Percentiles rank a stretch among this genome's conserved stretches.
Evolutionary conservation across 1,284 basidiomycete genomes (phyloP).

Genomic region (Rhodotorula mucilaginosa): DNA sequence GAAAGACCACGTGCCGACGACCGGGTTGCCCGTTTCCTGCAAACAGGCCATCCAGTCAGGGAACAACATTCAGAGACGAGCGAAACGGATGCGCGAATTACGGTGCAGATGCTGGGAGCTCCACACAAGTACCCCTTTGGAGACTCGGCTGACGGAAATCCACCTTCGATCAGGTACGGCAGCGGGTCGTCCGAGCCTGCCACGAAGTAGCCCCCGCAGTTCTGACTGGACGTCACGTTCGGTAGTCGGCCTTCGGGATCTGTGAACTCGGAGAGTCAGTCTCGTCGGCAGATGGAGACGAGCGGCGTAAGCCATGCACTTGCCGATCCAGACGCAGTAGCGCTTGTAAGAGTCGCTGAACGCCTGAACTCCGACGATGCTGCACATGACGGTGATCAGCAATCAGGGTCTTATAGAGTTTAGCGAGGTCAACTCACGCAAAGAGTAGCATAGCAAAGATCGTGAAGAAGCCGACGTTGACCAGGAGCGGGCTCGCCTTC

Average conservation of each 20-base stretch:
- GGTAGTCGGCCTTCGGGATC: constrained; percentile 46
- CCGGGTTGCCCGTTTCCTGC: constrained; percentile 68
- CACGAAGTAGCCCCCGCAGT: constrained; percentile 77
- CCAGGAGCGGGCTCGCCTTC: constrained; percentile 78
- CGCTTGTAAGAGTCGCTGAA: constrained; percentile 80
- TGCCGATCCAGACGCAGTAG: constrained; percentile 51
- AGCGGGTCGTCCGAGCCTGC: constrained; percentile 54
- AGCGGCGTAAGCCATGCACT: constrained; percentile 12
- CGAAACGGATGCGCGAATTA: constrained; percentile 46
- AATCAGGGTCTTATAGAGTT: neutral
- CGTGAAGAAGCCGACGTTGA: constrained; percentile 86
- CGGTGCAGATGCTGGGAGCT: constrained; percentile 71
- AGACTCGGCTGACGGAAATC: constrained; percentile 39
- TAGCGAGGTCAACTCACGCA: constrained; percentile 55
- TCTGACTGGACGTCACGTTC: constrained; percentile 53
- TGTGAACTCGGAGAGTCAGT: constrained; percentile 4
- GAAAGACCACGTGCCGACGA: constrained; percentile 71
- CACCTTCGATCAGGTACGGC: constrained; percentile 54
- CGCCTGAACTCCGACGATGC: constrained; percentile 84
- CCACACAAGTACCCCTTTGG: constrained; percentile 79
- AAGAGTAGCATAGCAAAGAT: constrained; percentile 86
- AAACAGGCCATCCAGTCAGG: constrained; percentile 5
- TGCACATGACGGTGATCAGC: constrained; percentile 44
- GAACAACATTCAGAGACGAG: neutral
- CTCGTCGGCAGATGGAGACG: no score